Conservation (phyloP, 2,329 filamentous ascomycete genomes). For the Fusarium sp. region DNA sequence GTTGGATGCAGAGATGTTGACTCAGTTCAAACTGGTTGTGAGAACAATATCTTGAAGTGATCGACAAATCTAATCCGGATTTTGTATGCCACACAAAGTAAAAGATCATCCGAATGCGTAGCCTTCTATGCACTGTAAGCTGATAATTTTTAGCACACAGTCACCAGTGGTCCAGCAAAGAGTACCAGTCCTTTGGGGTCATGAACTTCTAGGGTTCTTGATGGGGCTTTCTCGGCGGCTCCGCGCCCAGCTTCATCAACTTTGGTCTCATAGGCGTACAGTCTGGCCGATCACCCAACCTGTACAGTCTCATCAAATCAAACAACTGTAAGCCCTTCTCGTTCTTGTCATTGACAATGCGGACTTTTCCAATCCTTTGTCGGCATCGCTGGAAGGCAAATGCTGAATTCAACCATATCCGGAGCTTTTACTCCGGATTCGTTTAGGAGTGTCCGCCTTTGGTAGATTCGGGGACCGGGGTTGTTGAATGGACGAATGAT, state of each 20-base stretch:
- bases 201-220: not conserved
- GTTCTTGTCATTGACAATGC: not conserved
- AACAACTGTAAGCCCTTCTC: not conserved
- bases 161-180: too few species aligned
- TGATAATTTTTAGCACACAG: not conserved
- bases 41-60: constrained; percentile 11
- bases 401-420: not conserved
- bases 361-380: not conserved
- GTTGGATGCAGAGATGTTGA: not conserved
- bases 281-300: not conserved
- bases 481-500: not conserved
- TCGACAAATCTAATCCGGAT: constrained; percentile 24
- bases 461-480: not conserved
- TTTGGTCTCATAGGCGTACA: not conserved
- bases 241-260: not conserved
- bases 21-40: not conserved
- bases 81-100: not conserved
- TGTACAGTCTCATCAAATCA: not conserved
- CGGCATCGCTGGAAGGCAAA: not conserved
- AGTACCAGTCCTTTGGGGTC: not conserved
- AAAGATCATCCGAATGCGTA: constrained; percentile 14
- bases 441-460: not conserved
- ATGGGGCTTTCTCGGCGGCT: not conserved
- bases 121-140: not conserved
- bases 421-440: constrained; percentile 28